These are phyloP conservation scores for Monosporascus cannonballus DNA, from an alignment of 2,329 filamentous ascomycete genomes.

Conservation along the genomic window DNA sequence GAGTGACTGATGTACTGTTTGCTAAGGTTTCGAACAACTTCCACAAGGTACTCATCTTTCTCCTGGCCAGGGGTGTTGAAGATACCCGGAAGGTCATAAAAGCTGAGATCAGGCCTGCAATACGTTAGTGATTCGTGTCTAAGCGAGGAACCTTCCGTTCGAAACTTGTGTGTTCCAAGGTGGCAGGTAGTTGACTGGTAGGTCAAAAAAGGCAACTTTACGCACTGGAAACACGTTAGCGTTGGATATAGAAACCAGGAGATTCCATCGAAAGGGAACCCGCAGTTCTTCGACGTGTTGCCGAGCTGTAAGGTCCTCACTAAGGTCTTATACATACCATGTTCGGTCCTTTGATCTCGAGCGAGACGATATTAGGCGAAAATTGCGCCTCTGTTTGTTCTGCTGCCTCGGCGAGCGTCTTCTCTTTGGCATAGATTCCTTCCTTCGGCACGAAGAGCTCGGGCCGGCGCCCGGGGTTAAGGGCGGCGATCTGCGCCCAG, in stretches of 20 bases:
- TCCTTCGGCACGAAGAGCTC: conserved; percentile 45
- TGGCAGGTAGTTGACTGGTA: too few relatives aligned
- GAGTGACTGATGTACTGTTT: conserved; percentile 59
- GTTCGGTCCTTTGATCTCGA: conserved; percentile 63
- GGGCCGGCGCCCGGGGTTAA: conserved; percentile 57
- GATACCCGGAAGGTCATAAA: conserved; percentile 77
- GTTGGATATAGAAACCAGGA: too few relatives aligned
- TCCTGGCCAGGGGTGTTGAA: conserved; percentile 60
- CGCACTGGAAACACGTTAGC: too few relatives aligned
- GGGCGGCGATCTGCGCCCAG: conserved; percentile 67
- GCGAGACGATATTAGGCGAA: conserved; percentile 70
- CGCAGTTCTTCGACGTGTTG: too few relatives aligned
- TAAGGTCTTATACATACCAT: conserved; percentile 27
- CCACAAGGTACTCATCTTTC: conserved; percentile 59
- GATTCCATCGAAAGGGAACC: too few relatives aligned
- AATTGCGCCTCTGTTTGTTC: conserved; percentile 55
- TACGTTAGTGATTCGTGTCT: too few relatives aligned
- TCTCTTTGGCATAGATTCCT: conserved; percentile 29
- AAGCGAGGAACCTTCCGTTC: too few relatives aligned
- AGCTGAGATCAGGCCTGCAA: conserved; percentile 56
- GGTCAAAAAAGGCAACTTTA: too few relatives aligned
- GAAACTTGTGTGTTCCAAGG: too few relatives aligned
- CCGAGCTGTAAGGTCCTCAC: too few relatives aligned
- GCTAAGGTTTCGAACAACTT: conserved; percentile 63
- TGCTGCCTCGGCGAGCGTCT: conserved; percentile 26